Conservation (phyloP, 1,284 basidiomycete genomes). For the Sphaerobolus stellatus region DNA sequence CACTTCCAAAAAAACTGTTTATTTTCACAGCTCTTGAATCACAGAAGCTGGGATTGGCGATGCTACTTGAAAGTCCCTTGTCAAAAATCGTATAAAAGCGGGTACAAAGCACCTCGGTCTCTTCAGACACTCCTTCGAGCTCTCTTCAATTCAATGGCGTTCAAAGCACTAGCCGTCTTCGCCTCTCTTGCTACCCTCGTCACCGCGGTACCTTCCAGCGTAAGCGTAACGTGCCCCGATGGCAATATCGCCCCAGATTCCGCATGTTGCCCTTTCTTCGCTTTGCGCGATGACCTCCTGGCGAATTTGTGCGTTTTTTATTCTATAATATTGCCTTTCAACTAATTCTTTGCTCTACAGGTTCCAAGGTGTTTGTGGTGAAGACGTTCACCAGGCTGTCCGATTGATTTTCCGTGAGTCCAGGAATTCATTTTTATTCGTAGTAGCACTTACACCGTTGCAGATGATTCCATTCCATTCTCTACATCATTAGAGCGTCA, state of each 20-base stretch:
- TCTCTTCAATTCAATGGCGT: no score
- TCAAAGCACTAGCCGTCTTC: not conserved
- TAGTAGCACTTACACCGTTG: not conserved
- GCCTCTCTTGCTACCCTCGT: not conserved
- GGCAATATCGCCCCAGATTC: not conserved
- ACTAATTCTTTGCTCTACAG: not conserved
- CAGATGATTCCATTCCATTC: conserved; percentile 17
- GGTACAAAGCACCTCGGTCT: no score
- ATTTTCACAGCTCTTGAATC: no score
- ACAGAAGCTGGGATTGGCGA: no score
- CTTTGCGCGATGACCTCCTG: not conserved
- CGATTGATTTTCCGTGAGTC: conserved; percentile 13
- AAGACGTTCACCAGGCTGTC: conserved; percentile 9
- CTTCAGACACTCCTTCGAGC: no score
- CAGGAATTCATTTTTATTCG: not conserved
- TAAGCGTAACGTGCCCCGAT: not conserved
- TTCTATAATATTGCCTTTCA: not conserved
- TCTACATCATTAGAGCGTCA: not conserved
- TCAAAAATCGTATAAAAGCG: no score
- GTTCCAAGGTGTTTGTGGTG: not conserved
- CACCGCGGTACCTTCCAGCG: not conserved
- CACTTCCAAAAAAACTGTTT: no score
- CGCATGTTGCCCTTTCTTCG: not conserved
- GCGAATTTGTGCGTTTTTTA: not conserved
- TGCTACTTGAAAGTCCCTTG: no score